Evolutionary conservation across 805 yeast genomes (phyloP).

Genomic region (Saturnispora bothae): DNA sequence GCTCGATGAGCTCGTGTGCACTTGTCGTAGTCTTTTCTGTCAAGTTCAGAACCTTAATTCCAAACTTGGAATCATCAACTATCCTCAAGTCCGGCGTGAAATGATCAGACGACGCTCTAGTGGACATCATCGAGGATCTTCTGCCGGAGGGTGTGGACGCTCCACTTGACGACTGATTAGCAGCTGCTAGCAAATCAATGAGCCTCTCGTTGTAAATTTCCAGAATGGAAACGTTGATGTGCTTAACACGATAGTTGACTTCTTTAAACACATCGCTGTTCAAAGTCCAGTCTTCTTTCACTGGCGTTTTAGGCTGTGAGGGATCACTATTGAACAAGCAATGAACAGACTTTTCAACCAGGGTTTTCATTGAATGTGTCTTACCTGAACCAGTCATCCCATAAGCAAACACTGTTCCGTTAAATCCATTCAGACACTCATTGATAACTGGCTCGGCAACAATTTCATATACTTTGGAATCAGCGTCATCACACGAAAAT

Average conservation of each 20-base stretch:
- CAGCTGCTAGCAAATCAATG: constrained; percentile 49
- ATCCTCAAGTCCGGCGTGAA: constrained; percentile 50
- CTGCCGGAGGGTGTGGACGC: no score
- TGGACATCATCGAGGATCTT: constrained; percentile 1
- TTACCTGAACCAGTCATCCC: constrained; percentile 95
- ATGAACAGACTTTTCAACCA: constrained; percentile 57
- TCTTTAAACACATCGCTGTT: constrained; percentile 10
- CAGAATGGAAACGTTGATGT: constrained; percentile 57
- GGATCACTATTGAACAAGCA: constrained; percentile 34
- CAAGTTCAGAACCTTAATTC: constrained; percentile 68
- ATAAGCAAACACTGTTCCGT: constrained; percentile 85
- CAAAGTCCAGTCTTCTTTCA: constrained; percentile 8
- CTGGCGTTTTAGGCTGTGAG: neutral
- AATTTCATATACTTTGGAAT: constrained; percentile 48
- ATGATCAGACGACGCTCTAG: constrained; percentile 5
- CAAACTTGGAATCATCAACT: constrained; percentile 63
- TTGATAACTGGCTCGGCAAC: constrained; percentile 44
- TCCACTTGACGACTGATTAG: constrained; percentile 7
- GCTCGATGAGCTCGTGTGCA: constrained; percentile 48
- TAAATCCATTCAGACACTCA: constrained; percentile 61
- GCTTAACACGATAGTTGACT: constrained; percentile 23
- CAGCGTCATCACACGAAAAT: constrained; percentile 45
- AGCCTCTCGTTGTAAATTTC: constrained; percentile 85
- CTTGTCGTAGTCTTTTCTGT: constrained; percentile 47
- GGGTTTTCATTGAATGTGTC: constrained; percentile 79